A percentile compares a stretch with the other conserved stretches of the same genome.
Conservation (phyloP, 345 rosid species). For the Brassica rapa region DNA sequence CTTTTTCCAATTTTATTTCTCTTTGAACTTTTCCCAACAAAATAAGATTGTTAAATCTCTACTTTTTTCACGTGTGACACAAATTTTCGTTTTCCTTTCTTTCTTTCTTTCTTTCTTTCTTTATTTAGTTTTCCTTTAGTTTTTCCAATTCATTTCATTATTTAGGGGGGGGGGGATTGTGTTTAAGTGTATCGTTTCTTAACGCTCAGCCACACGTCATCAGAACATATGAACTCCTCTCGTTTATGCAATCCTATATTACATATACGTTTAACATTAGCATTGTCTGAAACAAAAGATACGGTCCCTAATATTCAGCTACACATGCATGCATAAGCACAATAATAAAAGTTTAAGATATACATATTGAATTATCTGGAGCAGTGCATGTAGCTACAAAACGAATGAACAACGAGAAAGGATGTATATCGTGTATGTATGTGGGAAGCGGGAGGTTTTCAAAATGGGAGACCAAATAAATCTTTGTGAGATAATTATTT, state of each 20-base stretch:
- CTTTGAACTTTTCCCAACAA: constrained; percentile 13
- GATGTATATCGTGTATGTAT: neutral
- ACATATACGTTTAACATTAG: neutral
- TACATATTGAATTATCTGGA: neutral
- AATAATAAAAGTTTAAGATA: neutral
- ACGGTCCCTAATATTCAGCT: neutral
- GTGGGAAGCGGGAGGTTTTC: constrained; percentile 32
- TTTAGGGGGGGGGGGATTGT: neutral
- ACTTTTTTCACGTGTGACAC: constrained; percentile 55
- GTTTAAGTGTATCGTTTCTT: constrained; percentile 25
- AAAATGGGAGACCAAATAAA: constrained; percentile 38
- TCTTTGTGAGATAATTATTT: constrained; percentile 20
- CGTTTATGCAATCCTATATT: neutral
- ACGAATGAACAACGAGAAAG: constrained; percentile 15
- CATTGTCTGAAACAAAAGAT: neutral
- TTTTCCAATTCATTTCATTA: constrained; percentile 33
- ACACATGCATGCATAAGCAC: constrained; percentile 16
- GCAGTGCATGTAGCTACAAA: constrained; percentile 19
- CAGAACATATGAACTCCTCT: constrained; percentile 5
- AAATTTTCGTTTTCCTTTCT: constrained; percentile 33
- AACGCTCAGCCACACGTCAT: constrained; percentile 38
- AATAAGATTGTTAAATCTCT: constrained; percentile 16
- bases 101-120: constrained; percentile 24
- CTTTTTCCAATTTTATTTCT: constrained; percentile 18
- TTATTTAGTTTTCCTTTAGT: neutral